Percentiles rank a stretch among this genome's conserved stretches.
Evolutionary conservation across 345 rosid species (phyloP).

Genomic region (Ceriops zippeliana): DNA sequence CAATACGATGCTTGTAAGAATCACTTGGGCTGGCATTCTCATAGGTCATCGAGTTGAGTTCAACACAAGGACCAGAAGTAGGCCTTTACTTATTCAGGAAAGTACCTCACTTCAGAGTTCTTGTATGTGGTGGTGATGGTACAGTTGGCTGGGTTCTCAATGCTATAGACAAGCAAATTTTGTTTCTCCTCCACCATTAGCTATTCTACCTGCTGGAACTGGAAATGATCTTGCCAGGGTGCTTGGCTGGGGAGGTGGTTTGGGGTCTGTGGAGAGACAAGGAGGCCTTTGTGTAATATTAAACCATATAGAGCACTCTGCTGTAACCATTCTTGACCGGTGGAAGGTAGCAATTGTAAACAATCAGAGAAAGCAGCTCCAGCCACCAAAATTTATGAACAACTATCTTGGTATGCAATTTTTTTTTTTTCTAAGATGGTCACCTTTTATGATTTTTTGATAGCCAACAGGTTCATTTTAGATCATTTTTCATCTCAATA

Average conservation of each 20-base stretch:
- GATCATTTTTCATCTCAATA: not conserved
- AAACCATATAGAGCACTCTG: constrained; percentile 71
- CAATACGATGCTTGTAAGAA: not conserved
- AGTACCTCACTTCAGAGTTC: constrained; percentile 62
- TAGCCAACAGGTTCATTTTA: not conserved
- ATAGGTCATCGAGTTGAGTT: constrained; percentile 70
- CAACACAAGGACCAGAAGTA: constrained; percentile 72
- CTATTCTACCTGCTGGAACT: constrained; percentile 82
- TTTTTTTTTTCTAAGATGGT: not conserved
- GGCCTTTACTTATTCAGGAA: constrained; percentile 63
- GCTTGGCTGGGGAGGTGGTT: constrained; percentile 79
- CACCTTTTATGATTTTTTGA: constrained; percentile 3
- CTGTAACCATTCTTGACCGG: constrained; percentile 80
- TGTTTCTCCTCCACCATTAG: constrained; percentile 78
- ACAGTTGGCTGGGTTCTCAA: constrained; percentile 85
- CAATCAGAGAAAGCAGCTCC: constrained; percentile 46
- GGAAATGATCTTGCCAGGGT: constrained; percentile 86
- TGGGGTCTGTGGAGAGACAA: constrained; percentile 59
- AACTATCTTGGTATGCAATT: constrained; percentile 63
- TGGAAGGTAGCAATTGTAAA: constrained; percentile 52
- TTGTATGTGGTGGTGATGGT: constrained; percentile 89
- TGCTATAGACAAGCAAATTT: constrained; percentile 65
- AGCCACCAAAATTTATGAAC: constrained; percentile 66
- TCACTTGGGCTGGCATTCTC: constrained; percentile 3
- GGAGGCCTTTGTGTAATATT: constrained; percentile 60